phyloP scores from a whole-genome alignment of 768 basidiomycete species.

The Termitomyces sp. region DNA sequence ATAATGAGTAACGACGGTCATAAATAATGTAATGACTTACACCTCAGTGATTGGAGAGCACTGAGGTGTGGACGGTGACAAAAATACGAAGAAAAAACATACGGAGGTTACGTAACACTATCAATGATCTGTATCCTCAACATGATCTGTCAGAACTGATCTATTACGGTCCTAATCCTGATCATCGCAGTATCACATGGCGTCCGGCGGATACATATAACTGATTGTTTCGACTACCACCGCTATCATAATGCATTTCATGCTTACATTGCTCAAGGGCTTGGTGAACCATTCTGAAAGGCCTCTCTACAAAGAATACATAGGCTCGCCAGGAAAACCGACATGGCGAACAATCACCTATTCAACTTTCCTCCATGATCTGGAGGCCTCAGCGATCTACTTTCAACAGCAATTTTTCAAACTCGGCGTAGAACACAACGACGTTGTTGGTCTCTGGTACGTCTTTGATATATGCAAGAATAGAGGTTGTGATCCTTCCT shows the following conservation, averaged over 20 bases:
- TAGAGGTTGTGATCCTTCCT: neutral
- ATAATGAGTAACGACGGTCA: too few relatives aligned
- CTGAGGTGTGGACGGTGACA: too few relatives aligned
- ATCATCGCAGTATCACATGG: neutral
- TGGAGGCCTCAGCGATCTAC: neutral
- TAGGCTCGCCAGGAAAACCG: neutral
- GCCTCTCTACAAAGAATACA: slow-evolving; percentile 5
- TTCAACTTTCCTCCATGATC: neutral
- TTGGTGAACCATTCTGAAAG: slow-evolving; percentile 1
- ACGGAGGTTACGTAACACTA: too few relatives aligned
- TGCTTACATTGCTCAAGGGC: neutral
- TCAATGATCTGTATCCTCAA: too few relatives aligned
- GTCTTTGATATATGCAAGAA: neutral
- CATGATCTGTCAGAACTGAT: too few relatives aligned
- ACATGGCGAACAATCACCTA: slow-evolving; percentile 5
- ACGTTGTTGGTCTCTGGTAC: slow-evolving; percentile 7
- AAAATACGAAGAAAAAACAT: too few relatives aligned
- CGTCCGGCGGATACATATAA: neutral
- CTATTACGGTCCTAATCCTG: too few relatives aligned
- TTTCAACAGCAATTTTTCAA: neutral
- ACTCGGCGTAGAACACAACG: neutral
- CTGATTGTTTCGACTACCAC: neutral
- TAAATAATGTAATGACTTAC: too few relatives aligned
- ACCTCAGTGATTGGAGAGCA: too few relatives aligned
- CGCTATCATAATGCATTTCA: slow-evolving; percentile 5